Percentiles rank a stretch among this genome's conserved stretches.
phyloP scores from a whole-genome alignment of 805 yeast genomes.

The Sugiyamaella qingdaonensis region DNA sequence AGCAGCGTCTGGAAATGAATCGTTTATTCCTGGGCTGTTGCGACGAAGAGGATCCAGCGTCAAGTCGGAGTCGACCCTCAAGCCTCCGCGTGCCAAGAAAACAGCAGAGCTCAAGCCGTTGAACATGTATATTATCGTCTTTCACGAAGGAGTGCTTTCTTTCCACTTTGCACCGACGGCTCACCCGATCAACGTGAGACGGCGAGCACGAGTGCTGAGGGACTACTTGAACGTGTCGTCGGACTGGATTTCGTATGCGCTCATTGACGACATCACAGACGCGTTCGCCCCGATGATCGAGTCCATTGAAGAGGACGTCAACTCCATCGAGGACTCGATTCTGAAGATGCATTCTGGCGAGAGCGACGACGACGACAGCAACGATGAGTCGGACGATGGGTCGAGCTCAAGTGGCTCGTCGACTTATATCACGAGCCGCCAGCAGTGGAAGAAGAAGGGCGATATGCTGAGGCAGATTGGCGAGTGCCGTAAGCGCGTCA shows the following conservation, averaged over 20 bases:
- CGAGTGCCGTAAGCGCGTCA: slow-evolving; percentile 89
- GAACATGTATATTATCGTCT: slow-evolving; percentile 89
- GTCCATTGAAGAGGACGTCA: slow-evolving; percentile 89
- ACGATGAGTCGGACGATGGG: slow-evolving; percentile 26
- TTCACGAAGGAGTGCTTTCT: slow-evolving; percentile 84
- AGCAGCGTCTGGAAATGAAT: background rate
- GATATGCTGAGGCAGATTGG: slow-evolving; percentile 94
- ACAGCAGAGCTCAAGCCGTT: slow-evolving; percentile 59
- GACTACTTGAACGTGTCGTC: slow-evolving; percentile 88
- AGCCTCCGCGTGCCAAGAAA: background rate
- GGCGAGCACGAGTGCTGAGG: slow-evolving; percentile 80
- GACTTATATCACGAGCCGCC: slow-evolving; percentile 38
- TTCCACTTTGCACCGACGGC: slow-evolving; percentile 95
- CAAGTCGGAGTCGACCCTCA: slow-evolving; percentile 5
- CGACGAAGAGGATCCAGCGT: slow-evolving; percentile 3
- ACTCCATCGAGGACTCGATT: slow-evolving; percentile 89
- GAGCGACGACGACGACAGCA: slow-evolving; percentile 39
- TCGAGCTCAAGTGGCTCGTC: slow-evolving; percentile 29
- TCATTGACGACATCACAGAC: slow-evolving; percentile 95
- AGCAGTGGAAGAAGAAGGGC: slow-evolving; percentile 88
- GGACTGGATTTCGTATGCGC: slow-evolving; percentile 96
- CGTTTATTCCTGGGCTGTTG: background rate
- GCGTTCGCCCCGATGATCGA: slow-evolving; percentile 97
- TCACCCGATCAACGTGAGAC: slow-evolving; percentile 91
- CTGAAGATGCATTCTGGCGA: slow-evolving; percentile 76